Percentiles rank a stretch among this genome's conserved stretches.
Evolutionary conservation across 2,329 filamentous ascomycete species (phyloP).

Genomic region (Bipolaris zeicola): DNA sequence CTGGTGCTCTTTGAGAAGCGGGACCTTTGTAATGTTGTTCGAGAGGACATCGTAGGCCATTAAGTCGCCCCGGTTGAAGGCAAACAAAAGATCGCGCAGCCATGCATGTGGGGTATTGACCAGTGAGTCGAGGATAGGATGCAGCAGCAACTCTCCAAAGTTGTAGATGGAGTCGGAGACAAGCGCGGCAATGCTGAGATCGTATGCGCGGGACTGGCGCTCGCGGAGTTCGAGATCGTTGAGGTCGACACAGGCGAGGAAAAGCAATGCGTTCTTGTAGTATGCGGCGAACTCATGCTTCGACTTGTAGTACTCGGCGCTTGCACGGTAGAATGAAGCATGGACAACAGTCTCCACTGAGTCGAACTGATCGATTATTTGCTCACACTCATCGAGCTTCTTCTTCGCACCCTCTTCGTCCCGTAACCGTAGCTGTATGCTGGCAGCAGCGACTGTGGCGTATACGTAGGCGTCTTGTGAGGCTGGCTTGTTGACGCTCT

Average conservation of each 20-base stretch:
- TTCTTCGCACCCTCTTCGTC: constrained; percentile 83
- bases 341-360: constrained; percentile 95
- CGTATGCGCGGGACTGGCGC: constrained; percentile 82
- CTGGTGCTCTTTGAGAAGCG: constrained; percentile 77
- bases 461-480: constrained; percentile 97
- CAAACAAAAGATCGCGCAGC: constrained; percentile 94
- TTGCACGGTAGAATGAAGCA: constrained; percentile 93
- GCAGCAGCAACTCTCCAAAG: constrained; percentile 97
- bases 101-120: constrained; percentile 76
- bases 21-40: constrained; percentile 78
- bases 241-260: constrained; percentile 93
- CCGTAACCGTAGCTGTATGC: constrained; percentile 79
- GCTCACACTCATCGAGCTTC: constrained; percentile 85
- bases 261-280: constrained; percentile 96
- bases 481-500: constrained; percentile 87
- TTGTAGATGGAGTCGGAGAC: constrained; percentile 98
- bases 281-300: constrained; percentile 94
- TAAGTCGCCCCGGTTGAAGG: constrained; percentile 95
- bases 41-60: constrained; percentile 83
- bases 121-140: constrained; percentile 90
- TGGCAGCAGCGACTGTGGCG: constrained; percentile 86
- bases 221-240: constrained; percentile 74
- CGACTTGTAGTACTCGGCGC: constrained; percentile 90
- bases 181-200: constrained; percentile 88
- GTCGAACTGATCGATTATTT: constrained; percentile 88